phyloP scores from a whole-genome alignment of 1,284 basidiomycete genomes.

The Ganoderma lucidum region DNA sequence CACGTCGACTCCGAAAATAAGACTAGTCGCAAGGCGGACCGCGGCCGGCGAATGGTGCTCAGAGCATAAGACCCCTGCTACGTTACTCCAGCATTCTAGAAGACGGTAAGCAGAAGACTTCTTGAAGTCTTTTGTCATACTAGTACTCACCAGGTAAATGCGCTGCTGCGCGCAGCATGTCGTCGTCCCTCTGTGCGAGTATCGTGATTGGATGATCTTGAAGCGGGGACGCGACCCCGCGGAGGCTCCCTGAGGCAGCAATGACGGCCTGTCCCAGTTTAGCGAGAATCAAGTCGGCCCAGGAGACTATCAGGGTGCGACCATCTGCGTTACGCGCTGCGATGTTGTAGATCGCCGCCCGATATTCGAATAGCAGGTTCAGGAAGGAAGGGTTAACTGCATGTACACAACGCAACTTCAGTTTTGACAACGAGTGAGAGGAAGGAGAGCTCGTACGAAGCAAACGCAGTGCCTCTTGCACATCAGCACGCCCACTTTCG shows the following conservation, averaged over 20 bases:
- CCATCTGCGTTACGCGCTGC: conserved; percentile 44
- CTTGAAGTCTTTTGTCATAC: conserved; percentile 4
- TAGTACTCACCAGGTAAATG: conserved; percentile 67
- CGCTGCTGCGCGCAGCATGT: conserved; percentile 60
- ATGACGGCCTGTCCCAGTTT: conserved; percentile 55
- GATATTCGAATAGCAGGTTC: conserved; percentile 55
- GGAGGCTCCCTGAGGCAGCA: conserved; percentile 40
- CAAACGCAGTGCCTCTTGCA: conserved; percentile 6
- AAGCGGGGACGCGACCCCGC: neutral
- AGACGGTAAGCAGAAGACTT: neutral
- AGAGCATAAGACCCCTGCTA: conserved; percentile 55
- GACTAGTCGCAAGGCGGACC: conserved; percentile 59
- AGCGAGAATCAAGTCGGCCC: conserved; percentile 69
- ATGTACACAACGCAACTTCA: neutral
- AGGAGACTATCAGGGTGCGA: conserved; percentile 55
- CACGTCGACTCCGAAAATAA: conserved; percentile 64
- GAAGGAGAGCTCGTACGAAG: conserved; percentile 26
- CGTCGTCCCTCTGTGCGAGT: conserved; percentile 51
- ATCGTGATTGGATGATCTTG: conserved; percentile 13
- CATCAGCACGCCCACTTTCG: neutral
- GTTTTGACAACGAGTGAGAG: neutral
- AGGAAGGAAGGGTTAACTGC: conserved; percentile 40
- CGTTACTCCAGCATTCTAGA: conserved; percentile 59
- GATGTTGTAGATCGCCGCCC: conserved; percentile 54
- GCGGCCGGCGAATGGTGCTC: conserved; percentile 62